phyloP scores from a whole-genome alignment of 2,329 filamentous ascomycete genomes.

The Ophiostoma himal-ulmi region DNA sequence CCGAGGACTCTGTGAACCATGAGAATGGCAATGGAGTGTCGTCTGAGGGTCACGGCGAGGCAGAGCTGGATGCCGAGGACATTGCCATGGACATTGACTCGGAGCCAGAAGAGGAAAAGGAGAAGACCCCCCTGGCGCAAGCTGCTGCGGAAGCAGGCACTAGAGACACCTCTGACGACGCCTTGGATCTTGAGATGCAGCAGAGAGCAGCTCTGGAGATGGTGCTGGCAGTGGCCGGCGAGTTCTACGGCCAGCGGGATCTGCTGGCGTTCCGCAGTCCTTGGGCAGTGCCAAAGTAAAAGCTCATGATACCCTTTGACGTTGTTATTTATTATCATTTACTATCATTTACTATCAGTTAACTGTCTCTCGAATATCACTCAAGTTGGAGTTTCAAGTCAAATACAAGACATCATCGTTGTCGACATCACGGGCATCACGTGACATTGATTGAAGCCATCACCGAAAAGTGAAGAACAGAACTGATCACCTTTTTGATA shows the following conservation, averaged over 20 bases:
- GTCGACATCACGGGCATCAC: neutral
- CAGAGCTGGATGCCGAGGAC: slow-evolving; percentile 18
- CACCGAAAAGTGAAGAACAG: too few species aligned
- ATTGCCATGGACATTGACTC: slow-evolving; percentile 25
- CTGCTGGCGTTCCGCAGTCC: slow-evolving; percentile 68
- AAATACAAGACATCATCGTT: neutral
- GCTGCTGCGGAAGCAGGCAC: slow-evolving; percentile 18
- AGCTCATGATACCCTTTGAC: slow-evolving; percentile 12
- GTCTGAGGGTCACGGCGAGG: slow-evolving; percentile 2
- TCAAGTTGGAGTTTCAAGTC: too few species aligned
- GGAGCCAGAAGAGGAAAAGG: slow-evolving; percentile 15
- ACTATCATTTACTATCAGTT: neutral
- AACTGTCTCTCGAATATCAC: too few species aligned
- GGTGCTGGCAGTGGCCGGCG: slow-evolving; percentile 81
- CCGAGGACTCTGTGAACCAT: neutral
- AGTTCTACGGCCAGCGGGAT: slow-evolving; percentile 85
- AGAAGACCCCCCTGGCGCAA: neutral
- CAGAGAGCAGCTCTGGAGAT: slow-evolving; percentile 77
- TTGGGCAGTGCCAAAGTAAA: slow-evolving; percentile 29
- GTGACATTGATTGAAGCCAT: neutral
- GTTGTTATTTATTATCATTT: neutral
- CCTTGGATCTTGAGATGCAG: slow-evolving; percentile 40
- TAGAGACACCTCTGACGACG: slow-evolving; percentile 30
- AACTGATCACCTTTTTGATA: too few species aligned
- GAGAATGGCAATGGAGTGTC: neutral